These are phyloP conservation scores for Borealophlyctis nickersoniae DNA, from an alignment of 192 early-diverging fungal genomes.

Conservation along the genomic window DNA sequence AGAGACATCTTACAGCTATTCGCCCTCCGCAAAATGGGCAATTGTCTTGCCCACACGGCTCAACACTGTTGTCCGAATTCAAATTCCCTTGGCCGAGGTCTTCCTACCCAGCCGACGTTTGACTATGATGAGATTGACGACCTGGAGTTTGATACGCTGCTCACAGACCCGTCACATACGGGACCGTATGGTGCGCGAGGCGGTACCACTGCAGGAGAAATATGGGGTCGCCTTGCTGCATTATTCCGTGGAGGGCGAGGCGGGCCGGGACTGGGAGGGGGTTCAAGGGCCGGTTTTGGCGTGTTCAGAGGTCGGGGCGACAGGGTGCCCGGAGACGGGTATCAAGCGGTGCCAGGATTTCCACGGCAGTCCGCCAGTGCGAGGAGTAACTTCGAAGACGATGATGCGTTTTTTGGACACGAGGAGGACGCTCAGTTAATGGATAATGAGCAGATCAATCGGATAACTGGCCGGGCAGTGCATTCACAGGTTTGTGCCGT, in stretches of 20 bases:
- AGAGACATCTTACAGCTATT: too few species aligned
- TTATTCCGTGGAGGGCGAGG: neutral
- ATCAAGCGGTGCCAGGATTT: neutral
- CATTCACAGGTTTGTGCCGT: too few species aligned
- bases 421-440: constrained; percentile 30
- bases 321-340: neutral
- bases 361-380: neutral
- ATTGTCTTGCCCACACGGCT: neutral
- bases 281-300: neutral
- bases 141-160: constrained; percentile 29
- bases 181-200: neutral
- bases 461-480: neutral
- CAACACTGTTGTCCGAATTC: neutral
- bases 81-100: neutral
- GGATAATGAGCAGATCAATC: constrained; percentile 22
- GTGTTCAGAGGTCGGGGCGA: too few species aligned
- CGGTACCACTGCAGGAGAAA: neutral
- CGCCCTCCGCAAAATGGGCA: too few species aligned
- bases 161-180: constrained; percentile 2
- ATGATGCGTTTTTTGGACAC: constrained; percentile 15
- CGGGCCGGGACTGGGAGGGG: neutral
- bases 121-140: constrained; percentile 35
- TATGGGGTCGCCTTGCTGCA: neutral
- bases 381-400: constrained; percentile 2
- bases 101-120: constrained; percentile 6